Evolutionary conservation across 2,329 filamentous ascomycete genomes (phyloP).

Genomic region (Ascochyta viciae-villosae): DNA sequence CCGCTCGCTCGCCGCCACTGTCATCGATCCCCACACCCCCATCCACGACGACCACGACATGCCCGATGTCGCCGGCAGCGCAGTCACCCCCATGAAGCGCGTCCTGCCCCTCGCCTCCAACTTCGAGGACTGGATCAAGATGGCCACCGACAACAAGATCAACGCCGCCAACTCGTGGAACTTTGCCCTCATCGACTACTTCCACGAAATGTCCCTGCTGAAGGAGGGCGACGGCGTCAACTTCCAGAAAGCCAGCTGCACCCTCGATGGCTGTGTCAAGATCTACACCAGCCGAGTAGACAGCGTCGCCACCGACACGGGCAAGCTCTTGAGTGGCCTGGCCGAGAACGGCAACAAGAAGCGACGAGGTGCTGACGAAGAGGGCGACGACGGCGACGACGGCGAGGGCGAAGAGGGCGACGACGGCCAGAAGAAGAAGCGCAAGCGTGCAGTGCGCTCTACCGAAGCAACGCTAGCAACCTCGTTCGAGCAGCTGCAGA

Average conservation of each 20-base stretch:
- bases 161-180: conserved; percentile 99
- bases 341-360: conserved; percentile 79
- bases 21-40: conserved; percentile 60
- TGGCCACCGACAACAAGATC: conserved; percentile 97
- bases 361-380: conserved; percentile 45
- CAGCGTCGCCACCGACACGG: conserved; percentile 96
- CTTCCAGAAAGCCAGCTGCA: conserved; percentile 98
- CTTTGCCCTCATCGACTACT: conserved; percentile 99
- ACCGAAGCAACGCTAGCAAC: conserved; percentile 93
- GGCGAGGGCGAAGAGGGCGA: conserved; percentile 72
- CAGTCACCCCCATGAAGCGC: conserved; percentile 93
- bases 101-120: conserved; percentile 89
- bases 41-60: conserved; percentile 54
- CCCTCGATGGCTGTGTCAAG: conserved; percentile 96
- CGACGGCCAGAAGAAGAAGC: conserved; percentile 66
- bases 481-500: conserved; percentile 84
- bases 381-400: conserved; percentile 57
- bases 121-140: conserved; percentile 99
- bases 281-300: conserved; percentile 99
- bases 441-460: conserved; percentile 81
- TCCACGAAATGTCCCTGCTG: conserved; percentile 97
- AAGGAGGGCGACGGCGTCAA: conserved; percentile 98
- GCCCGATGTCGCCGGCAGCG: conserved; percentile 69
- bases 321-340: conserved; percentile 89
- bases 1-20: conserved; percentile 60